Evolutionary conservation across 306 rosid genomes (phyloP).

Genomic region (Lathyrus sativus): DNA sequence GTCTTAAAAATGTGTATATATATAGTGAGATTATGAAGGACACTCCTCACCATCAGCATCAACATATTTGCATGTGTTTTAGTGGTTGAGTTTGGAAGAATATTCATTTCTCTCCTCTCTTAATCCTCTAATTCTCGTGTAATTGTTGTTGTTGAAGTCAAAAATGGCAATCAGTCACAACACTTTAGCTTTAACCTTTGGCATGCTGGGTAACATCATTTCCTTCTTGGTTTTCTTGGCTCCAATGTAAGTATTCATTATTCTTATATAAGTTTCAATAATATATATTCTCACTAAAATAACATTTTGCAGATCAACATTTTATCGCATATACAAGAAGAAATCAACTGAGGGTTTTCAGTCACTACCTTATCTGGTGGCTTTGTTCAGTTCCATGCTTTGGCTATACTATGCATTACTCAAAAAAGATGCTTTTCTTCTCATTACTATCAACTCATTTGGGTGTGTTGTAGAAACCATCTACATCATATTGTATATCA

Average conservation of each 20-base stretch:
- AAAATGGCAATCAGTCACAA: conserved; percentile 46
- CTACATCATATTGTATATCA: conserved; percentile 61
- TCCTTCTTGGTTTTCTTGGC: conserved; percentile 90
- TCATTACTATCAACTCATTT: conserved; percentile 82
- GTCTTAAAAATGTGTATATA: conserved; percentile 33
- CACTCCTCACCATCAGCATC: conserved; percentile 26
- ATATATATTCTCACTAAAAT: background rate
- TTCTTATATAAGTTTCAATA: background rate
- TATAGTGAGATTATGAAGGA: conserved; percentile 12
- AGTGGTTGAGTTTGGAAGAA: conserved; percentile 26
- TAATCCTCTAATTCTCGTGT: conserved; percentile 28
- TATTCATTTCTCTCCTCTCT: conserved; percentile 37
- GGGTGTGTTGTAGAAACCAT: conserved; percentile 63
- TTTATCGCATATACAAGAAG: conserved; percentile 66
- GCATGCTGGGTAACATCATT: conserved; percentile 75
- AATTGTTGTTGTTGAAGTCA: conserved; percentile 12
- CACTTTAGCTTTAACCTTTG: conserved; percentile 67
- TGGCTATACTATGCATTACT: conserved; percentile 76
- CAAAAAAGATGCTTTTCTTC: conserved; percentile 61
- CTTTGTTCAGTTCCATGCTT: conserved; percentile 76
- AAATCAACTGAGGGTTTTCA: conserved; percentile 85
- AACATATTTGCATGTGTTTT: conserved; percentile 36
- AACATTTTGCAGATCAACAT: conserved; percentile 61
- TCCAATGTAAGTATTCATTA: conserved; percentile 67
- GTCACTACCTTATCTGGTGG: conserved; percentile 78